Evolutionary conservation across 805 yeast genomes (phyloP), one percentile per base, ranked within the genome.

Genomic region (Kodamaea kaohsiungensis): DNA sequence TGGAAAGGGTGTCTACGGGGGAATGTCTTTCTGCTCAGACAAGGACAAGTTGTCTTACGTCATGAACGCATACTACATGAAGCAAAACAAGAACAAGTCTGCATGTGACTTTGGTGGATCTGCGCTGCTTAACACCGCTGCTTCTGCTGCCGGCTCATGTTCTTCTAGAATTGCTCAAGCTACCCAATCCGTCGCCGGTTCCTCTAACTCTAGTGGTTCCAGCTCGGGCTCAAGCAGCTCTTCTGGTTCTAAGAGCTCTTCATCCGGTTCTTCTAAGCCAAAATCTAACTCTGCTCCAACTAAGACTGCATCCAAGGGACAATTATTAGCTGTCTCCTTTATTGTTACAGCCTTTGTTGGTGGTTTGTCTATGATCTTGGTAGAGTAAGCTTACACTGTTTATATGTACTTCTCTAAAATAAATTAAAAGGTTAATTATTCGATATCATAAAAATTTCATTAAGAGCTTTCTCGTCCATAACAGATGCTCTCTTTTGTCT

Each of bases 401-500:
- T 22, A 38, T 17, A 38, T 43, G n/a, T 43, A 35, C 37, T 48
- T 22, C 17, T 33, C 18, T 42, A 43, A 22, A 27, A 43, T 25
- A 30, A 4, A 27, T 43, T 27, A 33, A 46, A 46, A 46, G 18
- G 12, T 46, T 47, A 52, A 30, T 52, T 52, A 58, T 77, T 80
- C 25, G 87, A 76, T 47, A 91, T 83, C 98, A 93, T 93, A 66
- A 93, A 89, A 54, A 93, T 93, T 71, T 93, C 98, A 61, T 89
- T 91, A 57, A 93, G 78, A 12, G 97, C 91, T 68, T 90, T 86
- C 2, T 88, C 81, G 67, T 93, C 98, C 85, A 88, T 83, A 0
- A 92, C 91, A 1, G 98, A 93, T 9, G 96, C 95, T 63, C 95
- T 81, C 68, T 93, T 93, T 68, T 91, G 96, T 60, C 81, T 87